These are phyloP conservation scores for Saccharum officinarum DNA, from an alignment of 176 grass and related monocot genomes.

Conservation along the genomic window DNA sequence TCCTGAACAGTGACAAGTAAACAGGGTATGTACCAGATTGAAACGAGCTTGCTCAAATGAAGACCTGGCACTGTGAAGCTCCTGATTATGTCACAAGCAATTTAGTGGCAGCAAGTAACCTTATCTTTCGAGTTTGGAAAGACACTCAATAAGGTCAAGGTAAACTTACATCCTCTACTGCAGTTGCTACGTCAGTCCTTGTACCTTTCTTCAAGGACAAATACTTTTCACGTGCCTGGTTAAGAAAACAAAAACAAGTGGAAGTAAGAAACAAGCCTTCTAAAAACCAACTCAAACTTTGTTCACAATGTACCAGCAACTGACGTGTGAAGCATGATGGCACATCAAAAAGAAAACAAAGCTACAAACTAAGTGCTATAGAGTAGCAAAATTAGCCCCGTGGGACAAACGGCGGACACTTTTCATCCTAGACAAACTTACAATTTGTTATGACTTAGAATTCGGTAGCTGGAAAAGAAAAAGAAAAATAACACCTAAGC, in stretches of 20 bases:
- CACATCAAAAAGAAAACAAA: constrained; percentile 19
- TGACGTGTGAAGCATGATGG: constrained; percentile 12
- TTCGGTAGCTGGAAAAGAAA: neutral
- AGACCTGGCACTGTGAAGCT: constrained; percentile 89
- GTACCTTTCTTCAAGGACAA: constrained; percentile 97
- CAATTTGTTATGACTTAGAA: neutral
- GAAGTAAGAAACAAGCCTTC: constrained; percentile 14
- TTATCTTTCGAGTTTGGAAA: neutral
- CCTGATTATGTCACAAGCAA: constrained; percentile 51
- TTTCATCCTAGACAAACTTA: neutral
- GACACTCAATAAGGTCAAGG: constrained; percentile 12
- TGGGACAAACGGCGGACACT: neutral
- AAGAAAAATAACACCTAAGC: neutral
- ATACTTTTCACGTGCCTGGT: constrained; percentile 86
- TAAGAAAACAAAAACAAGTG: constrained; percentile 20
- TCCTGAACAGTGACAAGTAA: neutral
- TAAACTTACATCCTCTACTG: constrained; percentile 90
- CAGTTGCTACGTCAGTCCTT: constrained; percentile 70
- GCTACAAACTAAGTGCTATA: neutral
- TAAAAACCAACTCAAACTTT: constrained; percentile 15
- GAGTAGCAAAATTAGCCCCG: neutral
- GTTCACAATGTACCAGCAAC: neutral
- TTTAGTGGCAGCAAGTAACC: constrained; percentile 36
- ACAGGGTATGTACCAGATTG: constrained; percentile 61
- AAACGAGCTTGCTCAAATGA: constrained; percentile 99